Conservation (phyloP, 2,329 filamentous ascomycete genomes). For the Nothophoma quercina region DNA sequence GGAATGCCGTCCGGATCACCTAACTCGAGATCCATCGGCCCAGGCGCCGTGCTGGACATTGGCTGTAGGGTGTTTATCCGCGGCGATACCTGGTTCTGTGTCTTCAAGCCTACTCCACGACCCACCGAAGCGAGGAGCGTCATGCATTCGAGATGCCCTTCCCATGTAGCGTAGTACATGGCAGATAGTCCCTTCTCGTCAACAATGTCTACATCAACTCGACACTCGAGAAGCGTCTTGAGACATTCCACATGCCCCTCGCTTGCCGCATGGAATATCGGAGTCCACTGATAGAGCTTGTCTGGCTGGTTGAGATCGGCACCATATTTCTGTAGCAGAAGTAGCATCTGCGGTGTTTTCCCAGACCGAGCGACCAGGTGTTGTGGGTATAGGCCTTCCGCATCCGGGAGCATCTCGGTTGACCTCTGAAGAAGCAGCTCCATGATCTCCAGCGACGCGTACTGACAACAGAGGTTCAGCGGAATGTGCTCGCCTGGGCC, state of each 20-base stretch:
- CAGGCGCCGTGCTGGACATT: constrained; percentile 48
- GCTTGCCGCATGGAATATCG: constrained; percentile 92
- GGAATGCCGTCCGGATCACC: constrained; percentile 89
- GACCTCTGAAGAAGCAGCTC: constrained; percentile 82
- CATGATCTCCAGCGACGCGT: constrained; percentile 85
- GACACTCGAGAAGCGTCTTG: constrained; percentile 78
- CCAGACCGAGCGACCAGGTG: constrained; percentile 93
- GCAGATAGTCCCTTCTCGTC: constrained; percentile 94
- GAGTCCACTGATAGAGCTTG: constrained; percentile 97
- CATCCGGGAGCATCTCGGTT: constrained; percentile 87
- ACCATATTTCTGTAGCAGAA: constrained; percentile 83
- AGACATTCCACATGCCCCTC: constrained; percentile 93
- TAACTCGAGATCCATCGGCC: constrained; percentile 61
- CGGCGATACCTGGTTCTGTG: constrained; percentile 45
- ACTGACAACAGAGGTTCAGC: constrained; percentile 92
- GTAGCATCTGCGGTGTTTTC: constrained; percentile 77
- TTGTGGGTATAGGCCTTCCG: constrained; percentile 95
- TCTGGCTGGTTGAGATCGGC: constrained; percentile 92
- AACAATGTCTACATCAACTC: constrained; percentile 77
- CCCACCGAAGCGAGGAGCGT: constrained; percentile 73
- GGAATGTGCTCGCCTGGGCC: constrained; percentile 93
- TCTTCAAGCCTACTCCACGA: constrained; percentile 43
- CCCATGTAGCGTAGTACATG: constrained; percentile 99
- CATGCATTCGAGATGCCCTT: constrained; percentile 95
- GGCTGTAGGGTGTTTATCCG: constrained; percentile 51